Evolutionary conservation across 805 yeast genomes (phyloP), one percentile per base, ranked within the genome.

Genomic region (Starmerella stigmatis): DNA sequence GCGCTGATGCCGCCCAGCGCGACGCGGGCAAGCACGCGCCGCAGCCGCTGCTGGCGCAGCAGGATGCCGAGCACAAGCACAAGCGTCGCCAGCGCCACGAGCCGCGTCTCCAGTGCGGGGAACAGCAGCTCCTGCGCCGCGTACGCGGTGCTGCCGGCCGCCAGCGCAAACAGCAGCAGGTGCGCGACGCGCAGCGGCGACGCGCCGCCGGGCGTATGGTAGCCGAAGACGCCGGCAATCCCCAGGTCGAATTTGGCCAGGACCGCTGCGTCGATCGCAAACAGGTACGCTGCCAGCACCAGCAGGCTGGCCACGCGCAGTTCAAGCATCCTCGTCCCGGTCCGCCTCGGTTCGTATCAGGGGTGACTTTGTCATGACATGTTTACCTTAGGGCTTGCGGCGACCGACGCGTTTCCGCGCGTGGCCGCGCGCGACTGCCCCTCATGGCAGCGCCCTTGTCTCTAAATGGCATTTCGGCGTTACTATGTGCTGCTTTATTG

Each of bases 1-100:
- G 62, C 55, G 56, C 81, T 80, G 26, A 85, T 76, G 2, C 70
- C 68, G 2, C 94, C 94, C 2, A 58, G 41, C 5, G 72, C 41
- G 4, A 83, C 66, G 42, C 94, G 65, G 42, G 64, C 64, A 2
- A 65, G 46, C 31, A 78, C 55, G 16, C 50, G 35, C 11, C 65
- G 58, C 16, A 79, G 61, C 31, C 85, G 60, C 45, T 63, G 67
- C 2, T 64, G 54, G 3, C 62, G 62, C 54, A 70, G 62, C 31
- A 70, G 57, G 19, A 59, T 54, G 67, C 62, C 44, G 67, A 59
- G 16, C 57, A 69, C 60, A 28, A 58, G 51, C 2, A 60, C 45
- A 37, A 72, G 60, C 32, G 70, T 65, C 4, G 64, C 51, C 38
- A 68, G 60, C 6, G 74, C 74, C 13, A 70, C 57, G 50, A 63